Base-by-base conservation (phyloP, 192 early-diverging fungal genomes). In the Backusella liffmaniae region DNA sequence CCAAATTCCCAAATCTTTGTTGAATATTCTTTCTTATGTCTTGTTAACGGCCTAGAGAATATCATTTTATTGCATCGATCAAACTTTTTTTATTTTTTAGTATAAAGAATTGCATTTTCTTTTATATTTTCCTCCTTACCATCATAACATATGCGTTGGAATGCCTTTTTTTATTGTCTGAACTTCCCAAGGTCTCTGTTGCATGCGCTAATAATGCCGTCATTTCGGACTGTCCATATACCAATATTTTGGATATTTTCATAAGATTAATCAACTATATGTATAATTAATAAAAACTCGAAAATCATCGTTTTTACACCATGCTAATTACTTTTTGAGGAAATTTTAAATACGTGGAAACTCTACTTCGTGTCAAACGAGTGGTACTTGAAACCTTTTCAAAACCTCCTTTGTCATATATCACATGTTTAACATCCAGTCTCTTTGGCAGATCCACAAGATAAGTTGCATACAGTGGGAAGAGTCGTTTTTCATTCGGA, bases 1-100 rank as follows among this genome's bases (percentile, higher is more conserved):
- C 70, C 70, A 30, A 26, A 49, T 8, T 71, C 70, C 39, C 44
- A 71, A 15, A 71, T 71, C 6, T 49, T 36, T 44, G 70, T 71
- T 44, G 21, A 26, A 18, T 26, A 8, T 5, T 71, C 44, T 29
- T 49, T 71, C 26, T 71, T 71, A 1, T 71, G 70, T 15, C 16
- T 44, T 49, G 15, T 71, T 16, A 71, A 49, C 18, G 41, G 1
- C 30, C 39, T 39, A 16, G 39, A 49, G 44, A 71, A 71, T 29
- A 42, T 21, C 5, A 1, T 41, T 15, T 70, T 23, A 46, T 70
- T 46, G 41, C 49, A 70, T 46, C 69, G 21, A 70, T 70, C 42
- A 70, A 70, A 41, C 69, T 70, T 18, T n/a, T n/a, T 15, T n/a
- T 49, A 4, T 44, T 44, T 49, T 49, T 16, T 49, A 18, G 16